phyloP scores from a whole-genome alignment of 2,329 filamentous ascomycete genomes.

The Fusarium oxysporum region DNA sequence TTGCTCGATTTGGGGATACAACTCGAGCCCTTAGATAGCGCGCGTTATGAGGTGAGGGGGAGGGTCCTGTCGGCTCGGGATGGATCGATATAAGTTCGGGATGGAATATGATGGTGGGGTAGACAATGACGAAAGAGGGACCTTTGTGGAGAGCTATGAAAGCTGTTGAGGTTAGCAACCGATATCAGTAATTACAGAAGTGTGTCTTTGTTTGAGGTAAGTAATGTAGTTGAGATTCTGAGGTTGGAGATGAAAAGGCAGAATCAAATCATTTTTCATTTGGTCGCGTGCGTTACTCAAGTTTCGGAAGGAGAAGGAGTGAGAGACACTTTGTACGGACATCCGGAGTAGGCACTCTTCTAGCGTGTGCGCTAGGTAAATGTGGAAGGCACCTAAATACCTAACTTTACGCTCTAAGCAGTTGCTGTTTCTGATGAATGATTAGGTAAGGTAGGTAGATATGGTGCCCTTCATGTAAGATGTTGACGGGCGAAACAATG shows the following conservation, averaged over 20 bases:
- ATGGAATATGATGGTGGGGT: conserved; percentile 34
- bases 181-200: neutral
- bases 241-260: neutral
- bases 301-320: conserved; percentile 16
- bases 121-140: conserved; percentile 38
- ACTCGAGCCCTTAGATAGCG: conserved; percentile 20
- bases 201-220: neutral
- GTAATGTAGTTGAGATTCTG: neutral
- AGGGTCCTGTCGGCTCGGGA: conserved; percentile 32
- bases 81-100: conserved; percentile 34
- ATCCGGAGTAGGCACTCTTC: neutral
- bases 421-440: neutral
- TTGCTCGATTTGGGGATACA: conserved; percentile 1
- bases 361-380: neutral
- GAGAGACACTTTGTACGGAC: conserved; percentile 1
- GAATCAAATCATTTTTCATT: neutral
- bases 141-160: conserved; percentile 11
- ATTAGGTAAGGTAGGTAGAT: neutral
- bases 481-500: neutral
- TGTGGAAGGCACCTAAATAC: neutral
- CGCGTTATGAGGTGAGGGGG: conserved; percentile 31
- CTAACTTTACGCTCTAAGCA: neutral
- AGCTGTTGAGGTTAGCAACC: neutral
- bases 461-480: neutral
- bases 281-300: conserved; percentile 35